Evolutionary conservation across 768 basidiomycete species (phyloP).

Genomic region (Boletus barrowsii): DNA sequence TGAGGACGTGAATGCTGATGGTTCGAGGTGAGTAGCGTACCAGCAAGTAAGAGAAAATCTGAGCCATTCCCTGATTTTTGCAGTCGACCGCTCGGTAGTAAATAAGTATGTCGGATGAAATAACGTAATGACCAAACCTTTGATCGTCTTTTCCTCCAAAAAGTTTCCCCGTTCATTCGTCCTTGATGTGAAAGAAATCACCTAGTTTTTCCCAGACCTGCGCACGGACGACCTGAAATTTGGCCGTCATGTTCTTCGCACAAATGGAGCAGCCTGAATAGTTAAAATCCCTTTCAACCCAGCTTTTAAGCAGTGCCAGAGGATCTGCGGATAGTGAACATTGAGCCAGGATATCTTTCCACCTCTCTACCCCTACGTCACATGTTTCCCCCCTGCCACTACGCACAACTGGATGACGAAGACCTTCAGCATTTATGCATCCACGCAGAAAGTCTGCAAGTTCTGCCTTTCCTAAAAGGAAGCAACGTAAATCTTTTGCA

Average conservation of each 20-base stretch:
- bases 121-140: no score
- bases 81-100: neutral
- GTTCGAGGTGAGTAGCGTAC: neutral
- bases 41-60: neutral
- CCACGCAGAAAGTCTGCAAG: neutral
- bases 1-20: no score
- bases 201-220: constrained; percentile 2
- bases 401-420: neutral
- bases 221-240: neutral
- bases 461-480: constrained; percentile 15
- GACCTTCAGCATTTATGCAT: no score
- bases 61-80: neutral
- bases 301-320: neutral
- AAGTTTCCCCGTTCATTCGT: no score
- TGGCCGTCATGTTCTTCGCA: neutral
- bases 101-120: no score
- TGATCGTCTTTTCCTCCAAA: no score
- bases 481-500: constrained; percentile 14
- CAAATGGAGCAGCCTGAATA: neutral
- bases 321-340: constrained; percentile 5
- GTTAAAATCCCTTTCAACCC: accelerated
- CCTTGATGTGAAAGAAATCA: neutral
- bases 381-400: neutral
- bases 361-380: neutral
- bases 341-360: neutral